Base-by-base conservation (phyloP, 2,329 filamentous ascomycete species). In the Alternaria sp. region DNA sequence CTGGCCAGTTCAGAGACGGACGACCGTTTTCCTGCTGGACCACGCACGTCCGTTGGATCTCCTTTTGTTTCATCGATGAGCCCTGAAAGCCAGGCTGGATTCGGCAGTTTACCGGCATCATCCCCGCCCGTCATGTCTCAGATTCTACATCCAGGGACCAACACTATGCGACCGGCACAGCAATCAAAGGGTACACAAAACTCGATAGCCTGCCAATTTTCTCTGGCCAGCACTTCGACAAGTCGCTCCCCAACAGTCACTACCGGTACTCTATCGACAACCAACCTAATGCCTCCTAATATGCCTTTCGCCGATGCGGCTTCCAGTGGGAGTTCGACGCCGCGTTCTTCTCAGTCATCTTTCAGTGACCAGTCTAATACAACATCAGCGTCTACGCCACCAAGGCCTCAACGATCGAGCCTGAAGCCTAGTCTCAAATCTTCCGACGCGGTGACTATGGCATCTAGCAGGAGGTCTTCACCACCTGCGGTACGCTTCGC, bases 401-500 rank as follows among this genome's bases (percentile, higher is more conserved):
- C 41, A 28, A 55, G 47, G 26, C 57, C 61, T 30, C 68, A 67
- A 43, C 63, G 65, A 12, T 71, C 67, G 11, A 68, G 63, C 8
- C 59, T 74, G 58, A 77, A 76, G 28, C 65, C 72, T 3, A 71
- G 51, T 18, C 51, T 75, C 6, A 75, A 71, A 43, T 53, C 62
- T 18, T 67, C 66, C 12, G 66, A 66, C 30, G 71, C 67, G 54
- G 57, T 64, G 33, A 58, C 55, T 37, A 61, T 49, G 9, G 58
- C 58, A 15, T 43, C 62, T 10, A 66, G 61, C 23, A 61, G 63
- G 20, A 69, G 61, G 60, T 67, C 71, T 20, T 68, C 69, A 25
- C 68, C 70, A 21, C 61, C 72, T 7, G 67, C 65, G 12, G 75
- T 77, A 43, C 67, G 71, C 23, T 77, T 77, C 28, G 58, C 66